A percentile compares a stretch with the other conserved stretches of the same genome.
Evolutionary conservation across 2,329 filamentous ascomycete species (phyloP).

Genomic region (Colletotrichum sublineola): DNA sequence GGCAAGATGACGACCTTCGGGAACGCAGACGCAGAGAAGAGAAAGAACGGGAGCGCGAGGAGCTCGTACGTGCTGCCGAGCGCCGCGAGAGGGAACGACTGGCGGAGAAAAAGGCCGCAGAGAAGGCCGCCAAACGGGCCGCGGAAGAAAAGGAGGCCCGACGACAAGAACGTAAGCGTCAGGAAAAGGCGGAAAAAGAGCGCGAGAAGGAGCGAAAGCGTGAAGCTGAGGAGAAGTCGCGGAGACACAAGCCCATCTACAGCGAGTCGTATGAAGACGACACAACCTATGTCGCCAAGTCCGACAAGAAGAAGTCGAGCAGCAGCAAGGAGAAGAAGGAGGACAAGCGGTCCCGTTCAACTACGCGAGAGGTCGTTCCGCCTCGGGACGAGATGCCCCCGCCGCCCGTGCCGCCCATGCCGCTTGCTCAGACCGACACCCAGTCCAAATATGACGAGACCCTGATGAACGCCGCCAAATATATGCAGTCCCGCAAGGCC

Average conservation of each 20-base stretch:
- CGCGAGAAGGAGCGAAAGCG: conserved; percentile 56
- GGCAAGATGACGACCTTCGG: conserved; percentile 56
- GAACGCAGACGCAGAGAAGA: conserved; percentile 45
- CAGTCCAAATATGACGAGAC: conserved; percentile 20
- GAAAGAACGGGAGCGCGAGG: conserved; percentile 43
- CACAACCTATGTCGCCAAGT: conserved; percentile 43
- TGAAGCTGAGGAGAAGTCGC: conserved; percentile 53
- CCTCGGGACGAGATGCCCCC: conserved; percentile 14
- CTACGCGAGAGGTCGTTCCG: conserved; percentile 17
- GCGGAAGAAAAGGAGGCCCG: conserved; percentile 50
- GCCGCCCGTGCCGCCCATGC: conserved; percentile 24
- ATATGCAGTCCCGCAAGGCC: conserved; percentile 40
- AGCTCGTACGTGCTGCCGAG: conserved; percentile 8
- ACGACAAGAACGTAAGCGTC: conserved; percentile 52
- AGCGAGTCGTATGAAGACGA: conserved; percentile 54
- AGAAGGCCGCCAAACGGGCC: conserved; percentile 43
- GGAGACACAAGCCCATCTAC: conserved; percentile 48
- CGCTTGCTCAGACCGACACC: conserved; percentile 15
- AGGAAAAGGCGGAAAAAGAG: conserved; percentile 49
- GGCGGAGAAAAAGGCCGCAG: conserved; percentile 43
- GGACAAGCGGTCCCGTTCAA: conserved; percentile 38
- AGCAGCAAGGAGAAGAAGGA: conserved; percentile 52
- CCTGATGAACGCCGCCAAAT: conserved; percentile 39
- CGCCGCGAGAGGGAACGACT: conserved; percentile 4
- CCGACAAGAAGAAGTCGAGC: conserved; percentile 55